phyloP scores from a whole-genome alignment of 2,329 filamentous ascomycete genomes.

The Penicillium glabrum region DNA sequence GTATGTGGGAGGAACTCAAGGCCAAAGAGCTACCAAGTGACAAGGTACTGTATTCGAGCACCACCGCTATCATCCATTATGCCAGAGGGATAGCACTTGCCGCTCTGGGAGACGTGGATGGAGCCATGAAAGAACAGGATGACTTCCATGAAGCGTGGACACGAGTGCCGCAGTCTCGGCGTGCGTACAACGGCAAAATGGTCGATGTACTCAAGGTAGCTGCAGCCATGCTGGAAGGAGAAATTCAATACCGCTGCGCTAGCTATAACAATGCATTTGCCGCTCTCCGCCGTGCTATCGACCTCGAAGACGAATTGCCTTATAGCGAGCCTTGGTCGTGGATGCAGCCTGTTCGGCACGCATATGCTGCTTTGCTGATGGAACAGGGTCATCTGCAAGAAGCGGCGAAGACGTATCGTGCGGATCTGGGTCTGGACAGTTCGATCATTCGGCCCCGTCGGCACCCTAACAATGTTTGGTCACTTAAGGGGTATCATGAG shows the following conservation, averaged over 20 bases:
- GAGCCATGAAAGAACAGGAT: constrained; percentile 52
- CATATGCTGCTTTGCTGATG: constrained; percentile 65
- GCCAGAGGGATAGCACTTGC: constrained; percentile 66
- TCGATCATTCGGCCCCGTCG: constrained; percentile 61
- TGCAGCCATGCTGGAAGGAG: constrained; percentile 65
- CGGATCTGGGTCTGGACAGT: constrained; percentile 59
- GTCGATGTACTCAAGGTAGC: constrained; percentile 64
- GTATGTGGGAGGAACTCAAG: constrained; percentile 67
- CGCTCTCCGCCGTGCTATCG: constrained; percentile 56
- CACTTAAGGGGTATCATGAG: constrained; percentile 69
- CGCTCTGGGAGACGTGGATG: constrained; percentile 52
- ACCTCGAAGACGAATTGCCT: constrained; percentile 60
- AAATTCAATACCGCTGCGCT: constrained; percentile 66
- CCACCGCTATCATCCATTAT: constrained; percentile 66
- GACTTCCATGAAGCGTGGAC: constrained; percentile 51
- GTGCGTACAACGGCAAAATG: constrained; percentile 66
- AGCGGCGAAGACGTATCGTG: constrained; percentile 56
- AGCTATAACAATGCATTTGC: constrained; percentile 60
- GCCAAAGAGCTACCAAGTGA: constrained; percentile 58
- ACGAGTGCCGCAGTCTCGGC: constrained; percentile 60
- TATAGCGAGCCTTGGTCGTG: constrained; percentile 76
- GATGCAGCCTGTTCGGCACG: constrained; percentile 72
- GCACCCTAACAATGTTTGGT: constrained; percentile 73
- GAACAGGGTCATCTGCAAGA: constrained; percentile 61
- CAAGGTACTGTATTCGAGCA: constrained; percentile 62